Conservation (phyloP, 2,329 filamentous ascomycete genomes). For the Fusarium sp. region DNA sequence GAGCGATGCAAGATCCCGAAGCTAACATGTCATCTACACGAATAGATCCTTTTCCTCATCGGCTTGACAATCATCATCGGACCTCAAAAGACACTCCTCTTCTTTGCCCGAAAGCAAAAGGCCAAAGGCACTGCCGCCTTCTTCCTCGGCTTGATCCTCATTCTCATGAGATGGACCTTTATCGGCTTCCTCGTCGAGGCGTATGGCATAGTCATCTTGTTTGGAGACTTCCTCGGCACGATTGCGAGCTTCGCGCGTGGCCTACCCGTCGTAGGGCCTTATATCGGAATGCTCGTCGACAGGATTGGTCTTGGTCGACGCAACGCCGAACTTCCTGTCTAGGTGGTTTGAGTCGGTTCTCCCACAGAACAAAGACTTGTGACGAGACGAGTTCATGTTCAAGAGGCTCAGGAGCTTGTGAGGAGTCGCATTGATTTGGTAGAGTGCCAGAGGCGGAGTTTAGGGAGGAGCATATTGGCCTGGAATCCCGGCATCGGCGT, state of each 20-base stretch:
- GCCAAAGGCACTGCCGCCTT: conserved; percentile 92
- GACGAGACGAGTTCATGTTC: background rate
- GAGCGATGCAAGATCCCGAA: conserved; percentile 30
- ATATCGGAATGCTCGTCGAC: conserved; percentile 81
- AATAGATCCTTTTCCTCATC: conserved; percentile 95
- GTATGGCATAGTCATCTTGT: conserved; percentile 92
- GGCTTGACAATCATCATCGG: conserved; percentile 97
- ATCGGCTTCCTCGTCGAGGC: conserved; percentile 91
- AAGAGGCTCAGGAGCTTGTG: conserved; percentile 5
- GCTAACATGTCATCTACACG: conserved; percentile 17
- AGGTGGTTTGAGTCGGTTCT: conserved; percentile 43
- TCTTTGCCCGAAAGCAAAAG: conserved; percentile 96
- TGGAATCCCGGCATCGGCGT: conserved; percentile 41
- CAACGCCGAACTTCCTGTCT: conserved; percentile 84
- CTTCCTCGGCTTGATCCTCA: conserved; percentile 83
- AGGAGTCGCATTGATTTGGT: conserved; percentile 24
- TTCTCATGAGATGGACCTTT: conserved; percentile 90
- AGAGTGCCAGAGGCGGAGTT: conserved; percentile 32
- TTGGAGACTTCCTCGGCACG: conserved; percentile 96
- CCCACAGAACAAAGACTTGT: background rate
- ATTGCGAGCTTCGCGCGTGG: conserved; percentile 89
- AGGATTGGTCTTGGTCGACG: conserved; percentile 75
- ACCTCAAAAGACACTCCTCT: conserved; percentile 87
- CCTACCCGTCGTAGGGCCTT: conserved; percentile 87
- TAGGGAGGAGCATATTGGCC: conserved; percentile 31